Percentiles rank a stretch among this genome's conserved stretches.
Conservation (phyloP, 2,329 filamentous ascomycete genomes). For the Pleomassaria siparia region DNA sequence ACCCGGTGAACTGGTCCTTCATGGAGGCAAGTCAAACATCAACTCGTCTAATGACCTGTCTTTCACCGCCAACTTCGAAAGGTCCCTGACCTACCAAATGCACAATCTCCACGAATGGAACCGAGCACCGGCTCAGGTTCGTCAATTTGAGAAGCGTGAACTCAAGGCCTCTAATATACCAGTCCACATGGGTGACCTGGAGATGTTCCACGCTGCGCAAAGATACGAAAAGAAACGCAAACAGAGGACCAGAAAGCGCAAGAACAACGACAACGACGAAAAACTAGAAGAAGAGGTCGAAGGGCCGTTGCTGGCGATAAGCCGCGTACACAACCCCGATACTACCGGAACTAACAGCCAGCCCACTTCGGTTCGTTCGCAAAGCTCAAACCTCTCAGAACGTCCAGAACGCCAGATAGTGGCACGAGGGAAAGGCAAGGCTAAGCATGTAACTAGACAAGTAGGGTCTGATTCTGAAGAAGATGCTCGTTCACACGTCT, state of each 20-base stretch:
- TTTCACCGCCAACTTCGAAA: constrained; percentile 26
- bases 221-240: not conserved
- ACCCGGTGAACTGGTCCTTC: constrained; percentile 12
- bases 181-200: constrained; percentile 35
- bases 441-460: too few relatives aligned
- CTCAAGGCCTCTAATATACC: constrained; percentile 24
- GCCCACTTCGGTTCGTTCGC: too few relatives aligned
- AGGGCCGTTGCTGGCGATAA: too few relatives aligned
- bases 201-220: constrained; percentile 11
- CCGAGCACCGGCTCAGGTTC: constrained; percentile 32
- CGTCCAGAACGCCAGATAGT: too few relatives aligned
- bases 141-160: constrained; percentile 29
- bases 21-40: too few relatives aligned
- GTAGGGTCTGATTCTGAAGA: not conserved
- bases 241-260: not conserved
- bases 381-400: not conserved
- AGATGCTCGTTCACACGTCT: not conserved
- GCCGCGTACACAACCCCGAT: too few relatives aligned
- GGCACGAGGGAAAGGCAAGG: too few relatives aligned
- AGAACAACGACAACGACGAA: not conserved
- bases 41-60: too few relatives aligned
- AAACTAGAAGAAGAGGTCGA: not conserved
- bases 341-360: too few relatives aligned
- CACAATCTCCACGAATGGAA: constrained; percentile 21
- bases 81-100: constrained; percentile 32